A percentile compares a stretch with the other conserved stretches of the same genome.
These are phyloP conservation scores for Rhizoclosmatium globosum DNA, from an alignment of 192 early-diverging fungal genomes.

Conservation along the genomic window DNA sequence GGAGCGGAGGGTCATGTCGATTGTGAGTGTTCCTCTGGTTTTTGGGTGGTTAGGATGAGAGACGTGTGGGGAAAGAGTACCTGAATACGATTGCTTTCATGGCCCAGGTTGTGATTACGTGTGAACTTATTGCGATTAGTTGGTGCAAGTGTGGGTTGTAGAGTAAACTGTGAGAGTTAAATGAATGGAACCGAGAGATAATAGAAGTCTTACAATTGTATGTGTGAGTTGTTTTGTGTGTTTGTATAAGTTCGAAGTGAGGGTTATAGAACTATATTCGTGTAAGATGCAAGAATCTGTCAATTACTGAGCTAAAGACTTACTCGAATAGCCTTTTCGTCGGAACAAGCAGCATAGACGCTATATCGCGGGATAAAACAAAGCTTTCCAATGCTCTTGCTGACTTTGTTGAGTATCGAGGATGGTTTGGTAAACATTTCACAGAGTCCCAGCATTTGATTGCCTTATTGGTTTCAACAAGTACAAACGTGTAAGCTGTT, in stretches of 20 bases:
- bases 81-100: slow-evolving; percentile 36
- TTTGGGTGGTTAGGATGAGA: background rate
- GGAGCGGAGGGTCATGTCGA: slow-evolving; percentile 36
- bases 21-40: slow-evolving; percentile 33
- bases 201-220: slow-evolving; percentile 40
- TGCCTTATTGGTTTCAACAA: slow-evolving; percentile 42
- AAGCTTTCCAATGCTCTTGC: slow-evolving; percentile 39
- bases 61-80: slow-evolving; percentile 8
- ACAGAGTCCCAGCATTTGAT: slow-evolving; percentile 52
- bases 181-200: background rate
- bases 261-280: slow-evolving; percentile 54
- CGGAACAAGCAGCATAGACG: slow-evolving; percentile 46
- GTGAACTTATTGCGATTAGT: slow-evolving; percentile 52
- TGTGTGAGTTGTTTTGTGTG: slow-evolving; percentile 40
- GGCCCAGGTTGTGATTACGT: slow-evolving; percentile 35
- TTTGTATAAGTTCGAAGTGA: slow-evolving; percentile 48
- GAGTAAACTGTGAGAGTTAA: slow-evolving; percentile 25
- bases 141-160: slow-evolving; percentile 46
- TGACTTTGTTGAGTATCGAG: slow-evolving; percentile 25
- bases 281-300: background rate
- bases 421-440: slow-evolving; percentile 5
- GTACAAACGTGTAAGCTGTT: slow-evolving; percentile 43
- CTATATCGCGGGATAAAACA: slow-evolving; percentile 42
- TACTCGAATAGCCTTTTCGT: slow-evolving; percentile 48
- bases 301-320: background rate